These are phyloP conservation scores for Sanghuangporus weigelae DNA, from an alignment of 1,284 basidiomycete genomes.

Conservation along the genomic window DNA sequence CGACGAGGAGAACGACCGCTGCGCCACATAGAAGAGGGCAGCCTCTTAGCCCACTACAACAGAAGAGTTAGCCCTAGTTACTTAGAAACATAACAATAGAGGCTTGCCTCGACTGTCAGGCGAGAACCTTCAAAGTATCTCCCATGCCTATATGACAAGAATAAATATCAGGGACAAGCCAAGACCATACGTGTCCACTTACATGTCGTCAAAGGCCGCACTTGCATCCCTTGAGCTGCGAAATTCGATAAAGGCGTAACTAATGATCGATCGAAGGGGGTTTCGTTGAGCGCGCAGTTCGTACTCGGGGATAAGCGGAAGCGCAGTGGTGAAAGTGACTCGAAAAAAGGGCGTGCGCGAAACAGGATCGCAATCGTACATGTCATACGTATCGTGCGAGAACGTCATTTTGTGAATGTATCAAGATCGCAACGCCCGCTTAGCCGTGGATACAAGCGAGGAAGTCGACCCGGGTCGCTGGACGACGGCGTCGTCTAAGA, in stretches of 20 bases:
- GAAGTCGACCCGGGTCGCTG: not conserved
- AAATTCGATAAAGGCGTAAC: slow-evolving; percentile 92
- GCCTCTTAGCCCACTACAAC: slow-evolving; percentile 83
- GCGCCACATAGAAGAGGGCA: slow-evolving; percentile 83
- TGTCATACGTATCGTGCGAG: not conserved
- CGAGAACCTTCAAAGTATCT: slow-evolving; percentile 77
- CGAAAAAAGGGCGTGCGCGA: slow-evolving; percentile 12
- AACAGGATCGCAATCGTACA: slow-evolving; percentile 7
- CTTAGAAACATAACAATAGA: not conserved
- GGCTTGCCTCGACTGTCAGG: slow-evolving; percentile 71
- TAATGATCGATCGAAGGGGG: slow-evolving; percentile 41
- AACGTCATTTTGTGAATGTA: not conserved
- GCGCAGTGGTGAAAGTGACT: slow-evolving; percentile 30
- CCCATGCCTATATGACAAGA: slow-evolving; percentile 60
- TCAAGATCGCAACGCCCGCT: not conserved
- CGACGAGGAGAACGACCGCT: slow-evolving; percentile 57
- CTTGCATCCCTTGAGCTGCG: slow-evolving; percentile 79
- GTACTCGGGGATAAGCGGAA: slow-evolving; percentile 32
- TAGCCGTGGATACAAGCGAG: not conserved
- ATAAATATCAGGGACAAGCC: slow-evolving; percentile 7
- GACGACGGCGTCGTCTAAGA: not conserved
- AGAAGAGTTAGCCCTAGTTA: not conserved
- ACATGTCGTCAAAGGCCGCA: slow-evolving; percentile 90
- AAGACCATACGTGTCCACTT: slow-evolving; percentile 28
- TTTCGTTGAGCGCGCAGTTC: slow-evolving; percentile 61